phyloP scores from a whole-genome alignment of 495 filamentous ascomycete genomes.

The Xylaria palmicola region DNA sequence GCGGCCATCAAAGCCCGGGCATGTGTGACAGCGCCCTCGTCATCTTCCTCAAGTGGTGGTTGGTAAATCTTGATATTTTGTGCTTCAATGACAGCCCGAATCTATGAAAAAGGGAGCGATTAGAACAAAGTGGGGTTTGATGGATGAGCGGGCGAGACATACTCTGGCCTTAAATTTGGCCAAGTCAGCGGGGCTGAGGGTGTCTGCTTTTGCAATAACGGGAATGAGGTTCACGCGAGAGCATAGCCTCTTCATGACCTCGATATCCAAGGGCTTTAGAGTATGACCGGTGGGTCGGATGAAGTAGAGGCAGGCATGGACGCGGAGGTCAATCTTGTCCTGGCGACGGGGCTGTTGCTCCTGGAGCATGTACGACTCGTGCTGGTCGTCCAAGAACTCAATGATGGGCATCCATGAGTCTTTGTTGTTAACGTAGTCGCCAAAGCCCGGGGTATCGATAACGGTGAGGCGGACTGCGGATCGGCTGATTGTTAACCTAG shows the following conservation, averaged over 20 bases:
- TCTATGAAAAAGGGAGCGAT: slow-evolving; percentile 54
- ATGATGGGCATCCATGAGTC: slow-evolving; percentile 99
- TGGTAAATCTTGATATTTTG: slow-evolving; percentile 99
- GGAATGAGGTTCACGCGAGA: slow-evolving; percentile 97
- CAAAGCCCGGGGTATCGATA: slow-evolving; percentile 97
- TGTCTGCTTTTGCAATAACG: slow-evolving; percentile 97
- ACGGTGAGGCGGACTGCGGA: slow-evolving; percentile 88
- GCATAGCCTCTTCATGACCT: slow-evolving; percentile 99
- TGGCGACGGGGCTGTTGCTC: slow-evolving; percentile 97
- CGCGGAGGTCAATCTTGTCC: slow-evolving; percentile 98
- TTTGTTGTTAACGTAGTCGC: slow-evolving; percentile 99
- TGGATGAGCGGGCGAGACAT: slow-evolving; percentile 22
- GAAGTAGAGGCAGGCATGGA: slow-evolving; percentile 98
- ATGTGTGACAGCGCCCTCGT: slow-evolving; percentile 91
- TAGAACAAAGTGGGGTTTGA: neutral
- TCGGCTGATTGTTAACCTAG: slow-evolving; percentile 14
- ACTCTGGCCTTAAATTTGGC: slow-evolving; percentile 92
- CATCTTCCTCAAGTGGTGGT: slow-evolving; percentile 94
- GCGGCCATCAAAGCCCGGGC: slow-evolving; percentile 90
- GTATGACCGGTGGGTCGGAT: slow-evolving; percentile 98
- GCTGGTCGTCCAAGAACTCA: slow-evolving; percentile 99
- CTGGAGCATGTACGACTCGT: slow-evolving; percentile 99
- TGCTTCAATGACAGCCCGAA: slow-evolving; percentile 91
- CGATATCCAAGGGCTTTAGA: slow-evolving; percentile 96
- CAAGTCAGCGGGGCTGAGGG: slow-evolving; percentile 87